Conservation (phyloP, 257 asterid species). For the Penstemon eatonii region DNA sequence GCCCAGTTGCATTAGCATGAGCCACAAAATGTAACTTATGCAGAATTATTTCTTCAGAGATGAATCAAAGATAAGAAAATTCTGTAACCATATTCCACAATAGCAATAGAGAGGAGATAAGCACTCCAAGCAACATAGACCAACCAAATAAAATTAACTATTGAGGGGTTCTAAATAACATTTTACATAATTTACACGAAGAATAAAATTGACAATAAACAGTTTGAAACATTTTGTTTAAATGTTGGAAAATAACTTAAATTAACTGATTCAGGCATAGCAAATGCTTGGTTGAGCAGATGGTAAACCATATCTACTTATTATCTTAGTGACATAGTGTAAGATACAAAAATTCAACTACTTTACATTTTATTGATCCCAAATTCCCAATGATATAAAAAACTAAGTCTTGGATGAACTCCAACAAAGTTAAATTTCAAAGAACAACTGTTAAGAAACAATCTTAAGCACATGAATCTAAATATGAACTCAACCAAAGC, state of each 20-base stretch:
- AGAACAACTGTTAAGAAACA: background rate
- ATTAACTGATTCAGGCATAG: background rate
- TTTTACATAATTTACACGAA: constrained; percentile 5
- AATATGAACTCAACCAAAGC: background rate
- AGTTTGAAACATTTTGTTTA: background rate
- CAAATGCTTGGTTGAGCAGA: background rate
- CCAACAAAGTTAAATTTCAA: constrained; percentile 7
- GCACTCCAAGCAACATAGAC: background rate
- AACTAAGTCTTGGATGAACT: constrained; percentile 24
- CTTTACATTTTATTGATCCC: constrained; percentile 4
- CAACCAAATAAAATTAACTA: too few relatives aligned
- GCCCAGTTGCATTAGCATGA: constrained; percentile 25
- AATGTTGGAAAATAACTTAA: background rate
- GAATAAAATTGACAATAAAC: background rate
- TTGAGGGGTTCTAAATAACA: background rate
- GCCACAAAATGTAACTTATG: background rate
- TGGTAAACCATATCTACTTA: constrained; percentile 19
- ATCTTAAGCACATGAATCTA: constrained; percentile 22
- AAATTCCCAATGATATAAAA: constrained; percentile 17
- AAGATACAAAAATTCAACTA: constrained; percentile 6
- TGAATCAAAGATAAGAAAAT: background rate
- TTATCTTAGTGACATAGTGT: constrained; percentile 18
- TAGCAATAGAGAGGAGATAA: constrained; percentile 9
- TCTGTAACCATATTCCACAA: background rate
- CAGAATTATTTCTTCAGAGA: constrained; percentile 2